These are phyloP conservation scores for Ziziphus jujuba DNA, from an alignment of 306 rosid genomes.

Conservation along the genomic window DNA sequence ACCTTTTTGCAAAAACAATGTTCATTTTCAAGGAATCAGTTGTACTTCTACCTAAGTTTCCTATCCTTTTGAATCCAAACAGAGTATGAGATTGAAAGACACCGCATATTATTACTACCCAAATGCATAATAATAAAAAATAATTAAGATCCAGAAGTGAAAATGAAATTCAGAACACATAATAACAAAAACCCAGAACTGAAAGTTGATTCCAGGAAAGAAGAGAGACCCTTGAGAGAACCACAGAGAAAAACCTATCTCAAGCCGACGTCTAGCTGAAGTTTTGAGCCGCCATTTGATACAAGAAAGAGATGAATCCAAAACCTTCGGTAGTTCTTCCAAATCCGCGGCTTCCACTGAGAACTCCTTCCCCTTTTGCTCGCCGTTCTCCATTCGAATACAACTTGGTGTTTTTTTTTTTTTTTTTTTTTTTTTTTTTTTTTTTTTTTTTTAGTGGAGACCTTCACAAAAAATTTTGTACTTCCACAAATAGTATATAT, in stretches of 20 bases:
- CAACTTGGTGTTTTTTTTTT: no score
- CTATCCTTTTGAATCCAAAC: no score
- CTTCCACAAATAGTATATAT: no score
- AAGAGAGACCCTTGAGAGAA: not conserved
- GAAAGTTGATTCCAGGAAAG: not conserved
- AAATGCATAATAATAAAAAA: not conserved
- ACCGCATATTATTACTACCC: not conserved
- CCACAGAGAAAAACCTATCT: conserved; percentile 44
- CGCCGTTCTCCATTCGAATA: conserved; percentile 9
- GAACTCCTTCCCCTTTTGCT: not conserved
- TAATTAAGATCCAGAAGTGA: no score
- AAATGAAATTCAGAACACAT: no score
- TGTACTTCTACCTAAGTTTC: no score
- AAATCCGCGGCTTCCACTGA: conserved; percentile 39
- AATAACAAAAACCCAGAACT: not conserved
- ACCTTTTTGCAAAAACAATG: not conserved
- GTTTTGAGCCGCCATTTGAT: conserved; percentile 88
- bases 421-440: no score
- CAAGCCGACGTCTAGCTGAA: conserved; percentile 62
- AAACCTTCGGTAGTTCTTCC: conserved; percentile 44
- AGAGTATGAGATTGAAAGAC: not conserved
- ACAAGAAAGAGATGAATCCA: conserved; percentile 50
- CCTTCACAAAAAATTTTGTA: no score
- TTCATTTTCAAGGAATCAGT: not conserved
- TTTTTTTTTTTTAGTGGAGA: no score